Percentiles rank a stretch among this genome's conserved stretches.
Evolutionary conservation across 805 yeast species (phyloP).

Genomic region (Candida hispaniensis): DNA sequence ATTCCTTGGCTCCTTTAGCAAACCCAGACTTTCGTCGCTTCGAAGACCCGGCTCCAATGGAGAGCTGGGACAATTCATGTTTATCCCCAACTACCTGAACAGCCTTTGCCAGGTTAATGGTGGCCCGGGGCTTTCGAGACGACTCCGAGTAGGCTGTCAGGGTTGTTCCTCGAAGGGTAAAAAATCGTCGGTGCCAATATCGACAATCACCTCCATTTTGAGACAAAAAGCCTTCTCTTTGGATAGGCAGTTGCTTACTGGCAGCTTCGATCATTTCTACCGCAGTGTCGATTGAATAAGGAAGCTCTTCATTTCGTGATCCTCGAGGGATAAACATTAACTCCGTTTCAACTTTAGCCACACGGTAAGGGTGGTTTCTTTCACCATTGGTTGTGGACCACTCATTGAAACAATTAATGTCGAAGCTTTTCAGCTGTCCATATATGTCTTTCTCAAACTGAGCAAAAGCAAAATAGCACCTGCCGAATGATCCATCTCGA

Average conservation of each 20-base stretch:
- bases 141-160: slow-evolving; percentile 68
- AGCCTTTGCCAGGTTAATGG: slow-evolving; percentile 64
- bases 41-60: slow-evolving; percentile 23
- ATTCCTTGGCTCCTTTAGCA: slow-evolving; percentile 31
- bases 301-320: slow-evolving; percentile 32
- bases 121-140: slow-evolving; percentile 50
- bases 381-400: slow-evolving; percentile 17
- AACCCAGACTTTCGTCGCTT: slow-evolving; percentile 35
- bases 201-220: slow-evolving; percentile 91
- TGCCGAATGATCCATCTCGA: slow-evolving; percentile 16
- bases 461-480: slow-evolving; percentile 46
- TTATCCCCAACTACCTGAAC: slow-evolving; percentile 34
- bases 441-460: slow-evolving; percentile 47
- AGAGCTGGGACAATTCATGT: slow-evolving; percentile 21
- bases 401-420: slow-evolving; percentile 39
- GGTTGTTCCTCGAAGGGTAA: slow-evolving; percentile 58
- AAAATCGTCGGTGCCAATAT: slow-evolving; percentile 62
- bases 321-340: slow-evolving; percentile 52
- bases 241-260: slow-evolving; percentile 20
- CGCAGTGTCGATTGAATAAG: slow-evolving; percentile 45
- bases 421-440: slow-evolving; percentile 43
- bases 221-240: slow-evolving; percentile 56
- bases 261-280: slow-evolving; percentile 19
- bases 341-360: slow-evolving; percentile 46
- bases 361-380: slow-evolving; percentile 26